Evolutionary conservation across 495 filamentous ascomycete genomes (phyloP), one percentile per base, ranked within the genome.

Genomic region (Penicillium canariense): DNA sequence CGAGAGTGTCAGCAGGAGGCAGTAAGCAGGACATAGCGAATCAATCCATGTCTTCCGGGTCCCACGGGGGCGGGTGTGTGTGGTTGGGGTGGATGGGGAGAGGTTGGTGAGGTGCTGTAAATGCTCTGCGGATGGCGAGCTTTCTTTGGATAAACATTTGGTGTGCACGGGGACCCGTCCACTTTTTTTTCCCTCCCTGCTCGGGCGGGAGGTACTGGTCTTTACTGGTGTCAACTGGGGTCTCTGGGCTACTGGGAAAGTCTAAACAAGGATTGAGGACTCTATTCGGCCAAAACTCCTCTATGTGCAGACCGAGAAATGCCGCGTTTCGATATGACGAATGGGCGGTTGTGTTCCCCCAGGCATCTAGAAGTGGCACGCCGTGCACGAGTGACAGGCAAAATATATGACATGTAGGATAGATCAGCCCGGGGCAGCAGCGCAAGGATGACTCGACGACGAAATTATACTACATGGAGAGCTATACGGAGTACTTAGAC

Each of bases 91-190:
- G n/a, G 25, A 20, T 17, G 51, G 20, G 25, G 34, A 34, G 34
- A 50, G 25, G 58, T 23, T 43, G 35, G 48, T 59, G 48, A 54
- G 49, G 49, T 9, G 27, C 20, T 26, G 10, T 35, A 23, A 26
- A 25, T 48, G 46, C 43, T 46, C 27, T n/a, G 35, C 55, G 55
- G 56, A 59, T 54, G 49, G 32, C 32, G 53, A 61, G 58, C 50
- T 56, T 57, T 34, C 45, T 56, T 43, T 52, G 39, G 54, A 56
- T 58, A 50, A 39, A 53, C 43, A 46, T 30, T 58, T 60, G 32
- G 49, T 40, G 58, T 34, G 54, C 55, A 52, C 54, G 59, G 59
- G 46, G 51, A 55, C 15, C 9, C 27, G 43, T 46, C 55, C 50
- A 49, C 38, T 27, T 48, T 46, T 30, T 45, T 31, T 51, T 48